Conservation (phyloP, 179 eudicot species). For the Spinacia oleracea region DNA sequence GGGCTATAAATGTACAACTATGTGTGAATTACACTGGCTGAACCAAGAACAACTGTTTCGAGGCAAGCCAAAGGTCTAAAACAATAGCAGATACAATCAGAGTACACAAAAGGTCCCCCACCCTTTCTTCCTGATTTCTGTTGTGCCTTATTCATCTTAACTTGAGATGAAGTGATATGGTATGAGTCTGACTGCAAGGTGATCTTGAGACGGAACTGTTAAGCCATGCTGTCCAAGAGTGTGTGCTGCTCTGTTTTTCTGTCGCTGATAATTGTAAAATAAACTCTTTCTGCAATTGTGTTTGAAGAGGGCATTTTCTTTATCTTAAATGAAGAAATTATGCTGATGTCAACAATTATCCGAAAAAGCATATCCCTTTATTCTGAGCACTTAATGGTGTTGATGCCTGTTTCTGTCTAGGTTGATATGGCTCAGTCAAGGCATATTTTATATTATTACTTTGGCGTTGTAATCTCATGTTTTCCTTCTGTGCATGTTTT, state of each 20-base stretch:
- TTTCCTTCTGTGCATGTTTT: background rate
- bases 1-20: background rate
- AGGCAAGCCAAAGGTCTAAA: background rate
- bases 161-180: background rate
- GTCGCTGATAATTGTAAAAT: too few relatives aligned
- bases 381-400: background rate
- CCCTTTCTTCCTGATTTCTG: background rate
- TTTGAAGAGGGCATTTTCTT: background rate
- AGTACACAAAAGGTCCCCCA: background rate
- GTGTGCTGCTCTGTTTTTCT: background rate
- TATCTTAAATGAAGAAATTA: background rate
- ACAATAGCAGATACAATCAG: background rate
- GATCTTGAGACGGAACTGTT: background rate
- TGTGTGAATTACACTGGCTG: background rate
- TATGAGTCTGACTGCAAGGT: constrained; percentile 1
- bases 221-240: background rate
- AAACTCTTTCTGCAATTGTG: background rate
- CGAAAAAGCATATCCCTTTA: background rate
- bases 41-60: background rate
- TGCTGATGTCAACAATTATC: background rate
- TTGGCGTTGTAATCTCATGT: constrained; percentile 13
- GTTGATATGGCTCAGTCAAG: background rate
- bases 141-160: background rate
- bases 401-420: background rate
- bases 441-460: background rate